phyloP scores from a whole-genome alignment of 2,329 filamentous ascomycete species.

The Pseudogymnoascus sp. region DNA sequence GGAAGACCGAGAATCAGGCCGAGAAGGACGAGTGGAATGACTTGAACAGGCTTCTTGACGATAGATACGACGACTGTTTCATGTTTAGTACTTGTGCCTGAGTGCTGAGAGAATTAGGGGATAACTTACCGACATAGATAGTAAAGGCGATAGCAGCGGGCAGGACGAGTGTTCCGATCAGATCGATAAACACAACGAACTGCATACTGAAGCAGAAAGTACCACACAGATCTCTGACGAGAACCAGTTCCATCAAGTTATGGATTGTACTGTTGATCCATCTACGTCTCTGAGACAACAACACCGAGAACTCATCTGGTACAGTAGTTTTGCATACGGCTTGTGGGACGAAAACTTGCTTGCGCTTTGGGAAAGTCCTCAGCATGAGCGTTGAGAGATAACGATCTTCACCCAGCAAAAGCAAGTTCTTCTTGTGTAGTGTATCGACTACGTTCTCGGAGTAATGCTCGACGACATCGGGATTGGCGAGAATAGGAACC shows the following conservation, averaged over 20 bases:
- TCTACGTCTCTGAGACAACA: slow-evolving; percentile 87
- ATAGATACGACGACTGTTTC: slow-evolving; percentile 73
- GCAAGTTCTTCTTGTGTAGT: slow-evolving; percentile 91
- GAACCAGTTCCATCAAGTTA: slow-evolving; percentile 93
- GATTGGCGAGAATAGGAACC: slow-evolving; percentile 97
- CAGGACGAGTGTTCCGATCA: slow-evolving; percentile 87
- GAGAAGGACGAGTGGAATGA: slow-evolving; percentile 85
- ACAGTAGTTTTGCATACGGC: slow-evolving; percentile 98
- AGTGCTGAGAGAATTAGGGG: not conserved
- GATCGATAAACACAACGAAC: slow-evolving; percentile 92
- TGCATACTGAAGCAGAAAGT: slow-evolving; percentile 99
- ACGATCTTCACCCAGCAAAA: slow-evolving; percentile 86
- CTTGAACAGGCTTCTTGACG: slow-evolving; percentile 63
- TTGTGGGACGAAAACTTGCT: slow-evolving; percentile 97
- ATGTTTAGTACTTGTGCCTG: slow-evolving; percentile 16
- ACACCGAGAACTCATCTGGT: slow-evolving; percentile 82
- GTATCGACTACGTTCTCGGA: slow-evolving; percentile 99
- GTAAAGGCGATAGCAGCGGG: slow-evolving; percentile 96
- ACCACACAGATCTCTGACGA: slow-evolving; percentile 91
- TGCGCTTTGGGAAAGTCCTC: slow-evolving; percentile 96
- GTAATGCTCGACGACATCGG: slow-evolving; percentile 97
- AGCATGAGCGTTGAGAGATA: slow-evolving; percentile 97
- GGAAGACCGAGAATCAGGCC: slow-evolving; percentile 89
- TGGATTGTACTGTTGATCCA: slow-evolving; percentile 99
- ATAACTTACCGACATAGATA: slow-evolving; percentile 77